Evolutionary conservation across 129 eudicot species (phyloP).

Genomic region (Centaurea solstitialis): DNA sequence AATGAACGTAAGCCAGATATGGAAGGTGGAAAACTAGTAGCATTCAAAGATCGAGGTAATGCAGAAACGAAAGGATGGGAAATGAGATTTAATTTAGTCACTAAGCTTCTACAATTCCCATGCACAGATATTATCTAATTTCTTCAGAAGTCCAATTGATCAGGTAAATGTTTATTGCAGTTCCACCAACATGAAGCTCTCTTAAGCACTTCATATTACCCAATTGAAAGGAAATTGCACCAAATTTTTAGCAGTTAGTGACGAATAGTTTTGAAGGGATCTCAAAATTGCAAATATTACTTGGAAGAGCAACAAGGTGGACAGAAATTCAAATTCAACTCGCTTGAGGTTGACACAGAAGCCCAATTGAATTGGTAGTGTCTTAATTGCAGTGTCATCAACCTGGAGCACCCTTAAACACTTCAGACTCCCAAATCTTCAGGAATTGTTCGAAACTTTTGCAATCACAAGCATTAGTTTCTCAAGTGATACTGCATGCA

Average conservation of each 20-base stretch:
- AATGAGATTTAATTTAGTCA: neutral
- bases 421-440: neutral
- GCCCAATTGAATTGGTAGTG: slow-evolving; percentile 1
- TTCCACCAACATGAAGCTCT: slow-evolving; percentile 6
- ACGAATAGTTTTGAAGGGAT: neutral
- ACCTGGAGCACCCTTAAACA: slow-evolving; percentile 1
- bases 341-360: neutral
- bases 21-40: slow-evolving; percentile 2
- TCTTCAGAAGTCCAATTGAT: neutral
- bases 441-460: neutral
- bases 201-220: slow-evolving; percentile 2
- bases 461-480: slow-evolving; percentile 2
- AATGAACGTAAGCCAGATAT: slow-evolving; percentile 12
- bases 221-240: neutral
- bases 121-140: neutral
- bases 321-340: neutral
- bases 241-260: neutral
- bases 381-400: neutral
- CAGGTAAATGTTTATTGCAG: neutral
- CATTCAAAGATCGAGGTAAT: neutral
- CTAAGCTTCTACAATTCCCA: neutral
- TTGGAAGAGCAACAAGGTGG: neutral
- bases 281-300: neutral
- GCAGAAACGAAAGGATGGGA: neutral
- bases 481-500: neutral